Conservation (phyloP, 306 rosid genomes). For the Ochetophila trinervis region DNA sequence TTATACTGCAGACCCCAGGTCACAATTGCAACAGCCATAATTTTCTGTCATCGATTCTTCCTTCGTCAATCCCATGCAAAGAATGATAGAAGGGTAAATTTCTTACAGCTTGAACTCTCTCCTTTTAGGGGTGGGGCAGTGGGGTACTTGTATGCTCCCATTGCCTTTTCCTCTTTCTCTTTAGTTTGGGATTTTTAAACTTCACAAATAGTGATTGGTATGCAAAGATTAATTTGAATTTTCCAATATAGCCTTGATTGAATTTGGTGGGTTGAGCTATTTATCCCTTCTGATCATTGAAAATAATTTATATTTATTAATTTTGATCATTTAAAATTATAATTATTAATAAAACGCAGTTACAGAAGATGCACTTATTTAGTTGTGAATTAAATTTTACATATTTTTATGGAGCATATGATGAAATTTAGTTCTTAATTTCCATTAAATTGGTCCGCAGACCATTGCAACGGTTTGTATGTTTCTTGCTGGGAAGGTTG, state of each 20-base stretch:
- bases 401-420: neutral
- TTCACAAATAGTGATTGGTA: neutral
- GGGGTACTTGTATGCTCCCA: no score
- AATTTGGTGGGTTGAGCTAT: neutral
- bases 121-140: neutral
- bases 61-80: conserved; percentile 95
- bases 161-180: neutral
- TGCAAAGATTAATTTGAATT: neutral
- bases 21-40: conserved; percentile 95
- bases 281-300: neutral
- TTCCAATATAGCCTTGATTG: neutral
- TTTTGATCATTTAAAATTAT: neutral
- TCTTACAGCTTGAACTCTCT: conserved; percentile 6
- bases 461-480: conserved; percentile 94
- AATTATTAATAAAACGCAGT: no score
- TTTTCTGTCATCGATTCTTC: conserved; percentile 92
- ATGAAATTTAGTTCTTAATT: conserved; percentile 28
- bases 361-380: neutral
- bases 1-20: conserved; percentile 86
- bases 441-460: conserved; percentile 50
- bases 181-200: neutral
- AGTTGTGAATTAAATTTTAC: neutral
- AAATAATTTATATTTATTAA: no score
- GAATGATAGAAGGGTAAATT: conserved; percentile 96
- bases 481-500: conserved; percentile 99